Percentiles rank a stretch among this genome's conserved stretches.
Conservation (phyloP, 2,329 filamentous ascomycete genomes). For the Diaporthe citriasiana region DNA sequence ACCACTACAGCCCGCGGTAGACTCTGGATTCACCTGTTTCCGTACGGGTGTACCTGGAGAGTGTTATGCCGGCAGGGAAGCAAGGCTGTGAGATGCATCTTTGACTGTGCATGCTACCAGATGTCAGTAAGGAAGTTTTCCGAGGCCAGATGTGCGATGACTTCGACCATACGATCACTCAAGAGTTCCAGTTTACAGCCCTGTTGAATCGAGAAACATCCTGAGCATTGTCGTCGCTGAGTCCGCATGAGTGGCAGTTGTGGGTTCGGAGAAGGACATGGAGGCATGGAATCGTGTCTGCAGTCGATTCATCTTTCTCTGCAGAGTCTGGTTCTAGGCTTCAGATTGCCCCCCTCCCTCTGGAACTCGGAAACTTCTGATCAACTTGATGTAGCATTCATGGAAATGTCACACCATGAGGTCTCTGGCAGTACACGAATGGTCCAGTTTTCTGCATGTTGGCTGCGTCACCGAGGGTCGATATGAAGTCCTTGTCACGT, state of each 20-base stretch:
- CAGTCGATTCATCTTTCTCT: neutral
- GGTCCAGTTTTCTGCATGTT: neutral
- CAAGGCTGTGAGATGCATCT: neutral
- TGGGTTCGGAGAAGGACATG: neutral
- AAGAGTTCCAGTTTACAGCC: neutral
- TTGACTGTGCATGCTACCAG: too few relatives aligned
- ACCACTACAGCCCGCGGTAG: neutral
- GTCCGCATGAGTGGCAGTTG: neutral
- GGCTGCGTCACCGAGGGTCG: neutral
- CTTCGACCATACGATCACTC: neutral
- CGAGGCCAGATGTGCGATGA: too few relatives aligned
- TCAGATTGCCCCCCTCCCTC: neutral
- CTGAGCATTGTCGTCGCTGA: neutral
- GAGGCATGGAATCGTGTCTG: too few relatives aligned
- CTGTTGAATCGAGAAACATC: neutral
- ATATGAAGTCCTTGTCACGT: neutral
- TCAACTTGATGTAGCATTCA: too few relatives aligned
- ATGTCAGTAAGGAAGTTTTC: too few relatives aligned
- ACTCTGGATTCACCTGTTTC: too few relatives aligned
- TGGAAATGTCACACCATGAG: neutral
- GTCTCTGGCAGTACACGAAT: neutral
- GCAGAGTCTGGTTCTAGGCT: neutral
- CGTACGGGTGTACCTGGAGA: too few relatives aligned
- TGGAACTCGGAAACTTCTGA: too few relatives aligned
- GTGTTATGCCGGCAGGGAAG: neutral